A percentile compares a stretch with the other conserved stretches of the same genome.
phyloP scores from a whole-genome alignment of 192 early-diverging fungal genomes.

The Anaeromyces robustus region DNA sequence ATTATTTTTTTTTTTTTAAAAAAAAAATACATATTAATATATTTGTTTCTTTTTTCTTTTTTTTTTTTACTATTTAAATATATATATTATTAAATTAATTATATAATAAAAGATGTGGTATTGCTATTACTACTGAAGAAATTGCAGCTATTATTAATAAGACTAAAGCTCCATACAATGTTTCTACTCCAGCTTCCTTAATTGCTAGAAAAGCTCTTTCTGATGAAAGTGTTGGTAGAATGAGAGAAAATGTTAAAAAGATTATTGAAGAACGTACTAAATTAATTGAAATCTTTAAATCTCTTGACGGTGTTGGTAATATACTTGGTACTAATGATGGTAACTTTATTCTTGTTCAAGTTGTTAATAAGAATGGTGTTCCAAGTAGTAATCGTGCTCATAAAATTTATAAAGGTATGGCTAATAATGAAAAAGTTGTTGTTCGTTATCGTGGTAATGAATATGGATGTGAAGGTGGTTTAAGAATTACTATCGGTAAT shows the following conservation, averaged over 20 bases:
- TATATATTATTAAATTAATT: neutral
- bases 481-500: constrained; percentile 89
- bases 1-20: too few species aligned
- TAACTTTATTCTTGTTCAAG: constrained; percentile 86
- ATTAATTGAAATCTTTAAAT: constrained; percentile 44
- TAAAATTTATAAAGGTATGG: constrained; percentile 65
- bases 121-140: constrained; percentile 62
- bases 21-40: too few species aligned
- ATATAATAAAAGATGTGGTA: constrained; percentile 49
- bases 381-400: constrained; percentile 58
- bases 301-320: constrained; percentile 45
- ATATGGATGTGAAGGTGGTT: constrained; percentile 78
- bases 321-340: constrained; percentile 80
- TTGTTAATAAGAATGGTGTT: constrained; percentile 39
- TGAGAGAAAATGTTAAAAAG: constrained; percentile 37
- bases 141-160: constrained; percentile 87
- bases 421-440: constrained; percentile 70
- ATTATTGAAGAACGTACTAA: constrained; percentile 50
- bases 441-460: constrained; percentile 90
- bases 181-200: constrained; percentile 69
- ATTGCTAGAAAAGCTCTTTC: constrained; percentile 67
- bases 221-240: constrained; percentile 43
- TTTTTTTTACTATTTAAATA: neutral
- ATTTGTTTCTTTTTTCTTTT: neutral
- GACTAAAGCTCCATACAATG: constrained; percentile 98